Percentiles rank a stretch among this genome's conserved stretches.
Evolutionary conservation across 345 rosid genomes (phyloP).

Genomic region (Acer campestre): DNA sequence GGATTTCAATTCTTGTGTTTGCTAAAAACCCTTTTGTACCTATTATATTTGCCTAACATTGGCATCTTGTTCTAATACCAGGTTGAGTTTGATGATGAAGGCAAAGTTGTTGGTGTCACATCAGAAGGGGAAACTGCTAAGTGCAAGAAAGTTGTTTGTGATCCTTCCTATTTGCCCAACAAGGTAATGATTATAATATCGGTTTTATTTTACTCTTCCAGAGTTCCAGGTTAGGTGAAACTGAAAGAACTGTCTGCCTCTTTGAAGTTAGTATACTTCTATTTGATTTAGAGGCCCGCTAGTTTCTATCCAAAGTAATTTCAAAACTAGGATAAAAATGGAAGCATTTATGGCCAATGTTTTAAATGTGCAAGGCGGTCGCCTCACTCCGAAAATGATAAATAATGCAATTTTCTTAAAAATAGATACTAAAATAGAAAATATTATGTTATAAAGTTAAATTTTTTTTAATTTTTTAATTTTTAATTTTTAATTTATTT

Average conservation of each 20-base stretch:
- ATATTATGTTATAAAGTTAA: too few relatives aligned
- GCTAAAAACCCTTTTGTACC: neutral
- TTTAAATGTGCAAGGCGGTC: too few relatives aligned
- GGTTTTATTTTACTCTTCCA: neutral
- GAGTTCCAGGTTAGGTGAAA: neutral
- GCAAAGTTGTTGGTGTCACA: constrained; percentile 85
- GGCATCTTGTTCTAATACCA: constrained; percentile 34
- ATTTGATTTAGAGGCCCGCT: neutral
- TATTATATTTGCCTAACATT: constrained; percentile 10
- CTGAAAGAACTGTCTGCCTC: neutral
- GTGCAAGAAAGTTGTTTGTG: constrained; percentile 97
- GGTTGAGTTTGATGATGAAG: constrained; percentile 91
- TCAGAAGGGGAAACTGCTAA: constrained; percentile 99
- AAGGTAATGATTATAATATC: constrained; percentile 53
- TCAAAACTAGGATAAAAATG: neutral
- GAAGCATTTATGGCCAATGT: neutral
- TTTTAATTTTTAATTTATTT: too few relatives aligned
- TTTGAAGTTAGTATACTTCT: neutral
- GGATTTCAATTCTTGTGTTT: constrained; percentile 6
- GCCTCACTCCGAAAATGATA: too few relatives aligned
- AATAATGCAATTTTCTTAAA: too few relatives aligned
- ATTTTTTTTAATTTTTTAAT: too few relatives aligned
- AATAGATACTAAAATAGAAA: too few relatives aligned
- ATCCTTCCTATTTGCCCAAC: constrained; percentile 84
- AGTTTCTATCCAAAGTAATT: neutral